Conservation (phyloP, 345 rosid genomes). For the Camelina sativa region DNA sequence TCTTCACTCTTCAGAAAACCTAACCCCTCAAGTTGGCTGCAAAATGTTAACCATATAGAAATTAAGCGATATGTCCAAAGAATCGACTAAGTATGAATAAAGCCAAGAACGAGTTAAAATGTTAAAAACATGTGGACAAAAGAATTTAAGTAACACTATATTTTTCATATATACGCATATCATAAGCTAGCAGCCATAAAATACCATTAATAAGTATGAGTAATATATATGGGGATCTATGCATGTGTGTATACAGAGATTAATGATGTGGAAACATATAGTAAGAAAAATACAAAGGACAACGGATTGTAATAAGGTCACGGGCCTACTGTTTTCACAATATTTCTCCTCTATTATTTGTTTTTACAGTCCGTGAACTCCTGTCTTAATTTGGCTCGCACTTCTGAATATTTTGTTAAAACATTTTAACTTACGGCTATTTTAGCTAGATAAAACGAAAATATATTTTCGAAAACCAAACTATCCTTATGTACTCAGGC, state of each 20-base stretch:
- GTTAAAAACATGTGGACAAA: constrained; percentile 23
- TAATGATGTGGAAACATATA: constrained; percentile 7
- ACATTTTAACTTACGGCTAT: no score
- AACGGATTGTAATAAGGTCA: constrained; percentile 35
- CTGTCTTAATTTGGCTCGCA: constrained; percentile 4
- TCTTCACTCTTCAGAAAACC: no score
- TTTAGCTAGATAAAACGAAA: no score
- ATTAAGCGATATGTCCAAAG: constrained; percentile 32
- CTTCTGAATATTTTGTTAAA: no score
- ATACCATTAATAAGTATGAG: neutral
- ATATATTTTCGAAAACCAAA: no score
- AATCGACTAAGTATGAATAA: constrained; percentile 15
- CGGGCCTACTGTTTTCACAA: constrained; percentile 42
- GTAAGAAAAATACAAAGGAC: constrained; percentile 34
- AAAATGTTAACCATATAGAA: neutral
- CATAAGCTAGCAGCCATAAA: neutral
- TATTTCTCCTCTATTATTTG: constrained; percentile 22
- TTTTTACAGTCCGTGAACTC: constrained; percentile 35
- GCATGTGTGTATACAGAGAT: constrained; percentile 16
- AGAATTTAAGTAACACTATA: constrained; percentile 6
- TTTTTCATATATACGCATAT: neutral
- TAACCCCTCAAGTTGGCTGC: neutral
- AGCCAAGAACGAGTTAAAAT: constrained; percentile 29
- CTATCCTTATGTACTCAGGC: no score
- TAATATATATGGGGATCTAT: constrained; percentile 2